These are phyloP conservation scores for Cucurbitaria berberidis DNA, from an alignment of 2,329 filamentous ascomycete species.

Conservation along the genomic window DNA sequence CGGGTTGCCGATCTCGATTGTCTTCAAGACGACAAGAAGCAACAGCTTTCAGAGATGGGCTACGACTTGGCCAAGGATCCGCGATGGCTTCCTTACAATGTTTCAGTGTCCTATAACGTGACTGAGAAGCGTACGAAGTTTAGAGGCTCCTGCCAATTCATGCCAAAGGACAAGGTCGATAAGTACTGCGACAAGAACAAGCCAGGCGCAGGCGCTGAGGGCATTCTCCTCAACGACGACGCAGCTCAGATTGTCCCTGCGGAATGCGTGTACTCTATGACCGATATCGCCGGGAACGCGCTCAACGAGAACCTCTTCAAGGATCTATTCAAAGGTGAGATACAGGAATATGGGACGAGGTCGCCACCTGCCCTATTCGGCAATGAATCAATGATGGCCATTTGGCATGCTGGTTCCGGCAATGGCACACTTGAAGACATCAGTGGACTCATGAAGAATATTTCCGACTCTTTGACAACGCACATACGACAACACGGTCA, in stretches of 20 bases:
- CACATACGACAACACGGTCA: constrained; percentile 5
- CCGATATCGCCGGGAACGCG: background rate
- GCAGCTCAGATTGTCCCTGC: constrained; percentile 3
- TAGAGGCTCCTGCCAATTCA: background rate
- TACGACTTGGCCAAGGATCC: background rate
- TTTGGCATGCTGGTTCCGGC: constrained; percentile 12
- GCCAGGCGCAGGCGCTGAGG: background rate
- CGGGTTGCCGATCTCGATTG: constrained; percentile 5
- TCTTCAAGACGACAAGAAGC: background rate
- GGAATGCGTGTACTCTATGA: constrained; percentile 3
- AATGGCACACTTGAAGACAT: constrained; percentile 15
- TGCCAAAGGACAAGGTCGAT: background rate
- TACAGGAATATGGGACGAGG: background rate
- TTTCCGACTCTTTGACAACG: constrained; percentile 9
- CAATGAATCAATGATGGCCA: constrained; percentile 2
- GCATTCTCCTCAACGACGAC: background rate
- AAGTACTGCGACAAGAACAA: constrained; percentile 1
- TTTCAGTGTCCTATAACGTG: background rate
- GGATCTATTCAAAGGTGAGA: background rate
- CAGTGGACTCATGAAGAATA: constrained; percentile 7
- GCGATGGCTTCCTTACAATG: constrained; percentile 7
- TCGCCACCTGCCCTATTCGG: background rate
- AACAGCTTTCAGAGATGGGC: background rate
- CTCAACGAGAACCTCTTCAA: background rate
- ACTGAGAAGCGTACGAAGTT: background rate